phyloP scores from a whole-genome alignment of 73 alveolate genomes.

The Blepharisma japonicum region DNA sequence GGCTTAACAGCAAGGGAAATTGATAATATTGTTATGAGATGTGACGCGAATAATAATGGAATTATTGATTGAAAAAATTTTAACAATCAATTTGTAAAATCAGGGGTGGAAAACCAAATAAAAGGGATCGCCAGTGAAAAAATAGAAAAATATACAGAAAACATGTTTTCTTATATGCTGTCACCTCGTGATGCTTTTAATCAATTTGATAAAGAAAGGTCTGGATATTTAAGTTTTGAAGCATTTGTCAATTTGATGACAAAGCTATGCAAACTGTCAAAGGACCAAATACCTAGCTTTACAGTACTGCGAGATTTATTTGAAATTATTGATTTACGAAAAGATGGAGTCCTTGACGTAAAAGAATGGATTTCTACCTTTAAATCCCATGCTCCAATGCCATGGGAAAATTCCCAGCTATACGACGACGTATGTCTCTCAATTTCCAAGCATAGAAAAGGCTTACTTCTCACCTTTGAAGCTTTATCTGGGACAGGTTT shows the following conservation, averaged over 20 bases:
- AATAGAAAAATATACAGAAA: conserved; percentile 65
- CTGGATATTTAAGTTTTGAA: conserved; percentile 58
- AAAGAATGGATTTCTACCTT: conserved; percentile 91
- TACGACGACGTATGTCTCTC: conserved; percentile 51
- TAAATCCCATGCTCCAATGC: conserved; percentile 40
- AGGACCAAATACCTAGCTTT: conserved; percentile 76
- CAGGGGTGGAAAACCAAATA: conserved; percentile 53
- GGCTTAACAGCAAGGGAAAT: conserved; percentile 72
- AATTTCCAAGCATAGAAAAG: conserved; percentile 67
- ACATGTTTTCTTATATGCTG: conserved; percentile 65
- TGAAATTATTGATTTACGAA: conserved; percentile 88
- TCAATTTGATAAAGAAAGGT: conserved; percentile 52
- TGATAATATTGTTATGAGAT: conserved; percentile 54
- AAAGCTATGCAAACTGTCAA: conserved; percentile 64
- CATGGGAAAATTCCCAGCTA: conserved; percentile 68
- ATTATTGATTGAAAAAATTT: conserved; percentile 71
- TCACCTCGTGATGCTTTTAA: conserved; percentile 86
- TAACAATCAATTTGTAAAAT: conserved; percentile 56
- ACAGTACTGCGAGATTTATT: conserved; percentile 82
- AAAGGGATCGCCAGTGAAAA: conserved; percentile 61
- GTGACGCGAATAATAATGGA: conserved; percentile 65
- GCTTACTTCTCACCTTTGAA: conserved; percentile 54
- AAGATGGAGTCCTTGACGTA: conserved; percentile 88
- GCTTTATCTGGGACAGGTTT: conserved; percentile 36
- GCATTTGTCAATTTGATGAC: conserved; percentile 60